phyloP scores from a whole-genome alignment of 192 early-diverging fungal genomes.

The Haplosporangium gracile region DNA sequence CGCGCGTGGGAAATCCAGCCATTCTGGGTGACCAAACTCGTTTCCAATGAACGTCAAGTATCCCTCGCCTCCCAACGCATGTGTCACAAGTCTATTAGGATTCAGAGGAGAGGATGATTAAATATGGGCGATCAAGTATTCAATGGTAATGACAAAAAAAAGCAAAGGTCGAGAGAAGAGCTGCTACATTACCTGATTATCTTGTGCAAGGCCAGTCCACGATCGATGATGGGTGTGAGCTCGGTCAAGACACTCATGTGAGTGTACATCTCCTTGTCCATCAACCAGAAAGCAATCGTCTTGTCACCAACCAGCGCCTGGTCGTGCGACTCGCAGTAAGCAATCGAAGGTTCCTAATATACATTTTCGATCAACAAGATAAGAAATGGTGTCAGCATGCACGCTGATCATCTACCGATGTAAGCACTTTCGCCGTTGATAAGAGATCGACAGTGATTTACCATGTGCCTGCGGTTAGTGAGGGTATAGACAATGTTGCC shows the following conservation, averaged over 20 bases:
- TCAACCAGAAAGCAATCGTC: constrained; percentile 98
- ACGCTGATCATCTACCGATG: background rate
- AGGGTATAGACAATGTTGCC: constrained; percentile 84
- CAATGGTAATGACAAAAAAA: background rate
- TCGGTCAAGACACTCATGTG: constrained; percentile 87
- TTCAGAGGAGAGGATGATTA: background rate
- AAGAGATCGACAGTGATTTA: constrained; percentile 24
- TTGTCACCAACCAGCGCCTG: constrained; percentile 98
- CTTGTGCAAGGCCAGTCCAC: constrained; percentile 94
- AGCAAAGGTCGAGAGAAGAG: background rate
- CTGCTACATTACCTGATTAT: constrained; percentile 76
- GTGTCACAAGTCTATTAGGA: constrained; percentile 77
- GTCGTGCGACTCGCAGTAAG: constrained; percentile 95
- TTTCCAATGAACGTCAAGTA: constrained; percentile 97
- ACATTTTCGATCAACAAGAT: constrained; percentile 11
- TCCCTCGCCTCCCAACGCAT: constrained; percentile 91
- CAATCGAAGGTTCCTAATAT: constrained; percentile 87
- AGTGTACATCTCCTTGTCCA: constrained; percentile 99
- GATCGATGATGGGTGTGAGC: constrained; percentile 89
- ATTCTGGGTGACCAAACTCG: constrained; percentile 98
- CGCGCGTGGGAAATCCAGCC: constrained; percentile 96
- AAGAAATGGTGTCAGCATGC: background rate
- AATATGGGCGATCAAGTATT: background rate
- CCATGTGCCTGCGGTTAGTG: constrained; percentile 89
- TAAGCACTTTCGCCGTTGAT: background rate